phyloP scores from a whole-genome alignment of 2,329 filamentous ascomycete species.

The Dryadomyces quercus-mongolicae region DNA sequence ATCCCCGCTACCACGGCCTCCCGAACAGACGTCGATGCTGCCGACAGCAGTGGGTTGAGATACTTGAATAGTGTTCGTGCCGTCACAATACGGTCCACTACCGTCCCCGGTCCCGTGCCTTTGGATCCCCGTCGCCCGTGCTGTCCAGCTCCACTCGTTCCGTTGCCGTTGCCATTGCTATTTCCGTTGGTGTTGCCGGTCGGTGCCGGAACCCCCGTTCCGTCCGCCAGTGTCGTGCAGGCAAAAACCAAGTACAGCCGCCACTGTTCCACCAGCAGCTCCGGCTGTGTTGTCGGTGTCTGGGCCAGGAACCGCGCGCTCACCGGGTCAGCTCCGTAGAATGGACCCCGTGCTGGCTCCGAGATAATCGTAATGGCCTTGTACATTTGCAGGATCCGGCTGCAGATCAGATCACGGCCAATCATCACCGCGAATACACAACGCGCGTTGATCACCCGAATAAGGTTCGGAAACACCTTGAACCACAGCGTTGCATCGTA shows the following conservation, averaged over 20 bases:
- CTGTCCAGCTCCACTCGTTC: not conserved
- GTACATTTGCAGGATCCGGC: slow-evolving; percentile 87
- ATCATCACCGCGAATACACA: slow-evolving; percentile 87
- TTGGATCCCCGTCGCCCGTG: not conserved
- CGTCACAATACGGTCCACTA: slow-evolving; percentile 69
- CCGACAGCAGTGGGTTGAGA: slow-evolving; percentile 76
- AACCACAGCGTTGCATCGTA: slow-evolving; percentile 96
- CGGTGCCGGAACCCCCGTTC: slow-evolving; percentile 49
- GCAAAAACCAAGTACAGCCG: slow-evolving; percentile 95
- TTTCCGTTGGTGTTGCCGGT: not conserved
- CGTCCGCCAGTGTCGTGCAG: slow-evolving; percentile 84
- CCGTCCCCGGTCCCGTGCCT: slow-evolving; percentile 11
- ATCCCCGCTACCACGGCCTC: slow-evolving; percentile 85
- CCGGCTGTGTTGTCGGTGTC: slow-evolving; percentile 61
- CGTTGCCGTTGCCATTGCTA: not conserved
- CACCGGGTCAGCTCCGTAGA: slow-evolving; percentile 48
- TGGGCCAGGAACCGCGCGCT: slow-evolving; percentile 39
- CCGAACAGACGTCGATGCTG: slow-evolving; percentile 66
- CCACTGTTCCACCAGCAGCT: slow-evolving; percentile 92
- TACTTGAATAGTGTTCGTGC: slow-evolving; percentile 84
- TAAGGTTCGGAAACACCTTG: slow-evolving; percentile 92
- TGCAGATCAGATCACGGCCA: slow-evolving; percentile 83
- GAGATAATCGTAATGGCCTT: slow-evolving; percentile 68
- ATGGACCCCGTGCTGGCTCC: slow-evolving; percentile 54
- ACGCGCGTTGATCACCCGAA: slow-evolving; percentile 78